These are phyloP conservation scores for Phytopythium helicoides DNA, from an alignment of 352 stramenopile species.

Conservation along the genomic window DNA sequence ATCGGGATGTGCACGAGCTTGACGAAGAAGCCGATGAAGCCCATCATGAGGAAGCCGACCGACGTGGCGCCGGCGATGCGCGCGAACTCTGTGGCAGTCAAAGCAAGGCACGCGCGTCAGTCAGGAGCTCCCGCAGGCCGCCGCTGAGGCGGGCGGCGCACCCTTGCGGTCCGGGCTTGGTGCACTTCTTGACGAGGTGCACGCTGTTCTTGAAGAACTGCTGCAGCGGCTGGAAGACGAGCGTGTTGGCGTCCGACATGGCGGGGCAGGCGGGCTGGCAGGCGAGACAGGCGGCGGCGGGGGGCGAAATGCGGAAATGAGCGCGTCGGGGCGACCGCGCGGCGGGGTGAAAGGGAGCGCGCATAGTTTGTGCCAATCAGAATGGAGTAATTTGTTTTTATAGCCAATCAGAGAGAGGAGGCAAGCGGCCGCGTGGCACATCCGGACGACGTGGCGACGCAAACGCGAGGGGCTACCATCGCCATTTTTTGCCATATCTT, in stretches of 20 bases:
- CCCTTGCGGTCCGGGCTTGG: conserved; percentile 98
- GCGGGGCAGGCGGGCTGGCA: neutral
- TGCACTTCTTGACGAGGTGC: conserved; percentile 99
- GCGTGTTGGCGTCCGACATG: conserved; percentile 89
- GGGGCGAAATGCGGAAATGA: conserved; percentile 7
- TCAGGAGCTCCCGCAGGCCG: too few species aligned
- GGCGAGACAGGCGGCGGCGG: neutral
- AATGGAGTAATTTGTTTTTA: too few species aligned
- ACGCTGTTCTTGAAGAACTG: conserved; percentile 98
- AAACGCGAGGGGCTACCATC: too few species aligned
- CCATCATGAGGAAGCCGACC: conserved; percentile 99
- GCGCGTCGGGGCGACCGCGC: neutral
- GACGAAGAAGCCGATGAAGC: conserved; percentile 99
- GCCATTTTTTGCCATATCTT: too few species aligned
- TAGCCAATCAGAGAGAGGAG: too few species aligned
- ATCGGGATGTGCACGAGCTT: conserved; percentile 99
- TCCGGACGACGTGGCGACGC: too few species aligned
- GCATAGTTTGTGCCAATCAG: too few species aligned
- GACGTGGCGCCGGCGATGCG: conserved; percentile 93
- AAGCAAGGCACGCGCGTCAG: conserved; percentile 7
- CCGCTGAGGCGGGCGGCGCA: conserved; percentile 23
- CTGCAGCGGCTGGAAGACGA: conserved; percentile 95
- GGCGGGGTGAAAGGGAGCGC: neutral
- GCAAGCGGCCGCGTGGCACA: too few species aligned
- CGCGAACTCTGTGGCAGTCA: conserved; percentile 87